Evolutionary conservation across 371 early-diverging fungal species (phyloP), one percentile per base, ranked within the genome.

Genomic region (Mortierella sp.): DNA sequence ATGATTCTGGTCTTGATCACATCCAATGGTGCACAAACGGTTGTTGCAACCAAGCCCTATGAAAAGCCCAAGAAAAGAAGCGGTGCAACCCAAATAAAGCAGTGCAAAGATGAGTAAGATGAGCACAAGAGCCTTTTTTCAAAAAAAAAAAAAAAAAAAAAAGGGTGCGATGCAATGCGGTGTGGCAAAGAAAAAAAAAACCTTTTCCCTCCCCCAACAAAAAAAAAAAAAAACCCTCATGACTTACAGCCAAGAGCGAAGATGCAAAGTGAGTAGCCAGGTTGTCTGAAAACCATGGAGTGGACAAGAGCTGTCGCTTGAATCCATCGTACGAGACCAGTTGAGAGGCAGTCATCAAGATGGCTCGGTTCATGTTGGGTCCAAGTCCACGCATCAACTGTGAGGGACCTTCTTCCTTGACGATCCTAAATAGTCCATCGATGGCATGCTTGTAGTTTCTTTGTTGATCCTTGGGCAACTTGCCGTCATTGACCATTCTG

Each of bases 1-100:
- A 97, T 96, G 52, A 95, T 87, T 28, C 96, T 89, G 0, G 96
- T 96, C 82, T 97, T 97, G 57, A 95, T 86, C 15, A 97, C 96
- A 83, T 97, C 97, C 47, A 94, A 82, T 19, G 96, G 95, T 7
- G 94, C 91, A 52, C 92, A 93, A 0, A 89, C 90, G 4, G 97
- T 96, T 0, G 97, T 97, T 5, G 96, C 95, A 15, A 96, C 91
- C 21, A 97, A 84, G 37, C 94, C 96, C 89, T 90, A 68, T 26
- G 57, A 12, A 44, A 19, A 51, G 55, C 25, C 14, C 26, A 28
- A 19, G 37, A 46, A 0, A 25, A 16, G 7, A 19, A 64, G 53
- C 7, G 18, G 44, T 25, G n/a, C n/a, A 21, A 6, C 11, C 37
- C 37, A 37, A 43, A 12, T 4, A 43, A 19, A 43, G 26, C 26